Evolutionary conservation across 495 filamentous ascomycete species (phyloP).

Genomic region (Penicillium turbatum): DNA sequence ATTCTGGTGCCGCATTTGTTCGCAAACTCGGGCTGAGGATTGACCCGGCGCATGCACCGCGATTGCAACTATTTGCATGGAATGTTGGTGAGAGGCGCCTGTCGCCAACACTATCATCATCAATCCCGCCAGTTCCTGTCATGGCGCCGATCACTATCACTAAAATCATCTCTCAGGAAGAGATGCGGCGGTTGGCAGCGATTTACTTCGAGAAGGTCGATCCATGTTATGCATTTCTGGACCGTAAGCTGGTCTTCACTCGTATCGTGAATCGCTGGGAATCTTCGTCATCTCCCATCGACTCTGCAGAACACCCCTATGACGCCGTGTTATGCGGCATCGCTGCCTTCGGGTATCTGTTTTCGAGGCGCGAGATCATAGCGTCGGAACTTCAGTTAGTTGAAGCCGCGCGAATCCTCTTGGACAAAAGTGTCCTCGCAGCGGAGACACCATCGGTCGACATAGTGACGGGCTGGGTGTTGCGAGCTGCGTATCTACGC

Average conservation of each 20-base stretch:
- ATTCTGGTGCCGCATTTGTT: slow-evolving; percentile 55
- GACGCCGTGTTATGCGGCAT: slow-evolving; percentile 48
- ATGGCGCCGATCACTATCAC: slow-evolving; percentile 23
- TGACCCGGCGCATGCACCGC: slow-evolving; percentile 46
- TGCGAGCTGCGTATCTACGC: slow-evolving; percentile 50
- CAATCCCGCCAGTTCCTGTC: slow-evolving; percentile 5
- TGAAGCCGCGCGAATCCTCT: slow-evolving; percentile 38
- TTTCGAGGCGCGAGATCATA: slow-evolving; percentile 35
- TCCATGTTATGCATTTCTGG: slow-evolving; percentile 48
- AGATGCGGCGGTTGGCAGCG: slow-evolving; percentile 36
- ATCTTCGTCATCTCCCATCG: slow-evolving; percentile 6
- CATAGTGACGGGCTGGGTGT: slow-evolving; percentile 48
- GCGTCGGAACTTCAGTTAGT: slow-evolving; percentile 34
- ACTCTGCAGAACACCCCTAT: slow-evolving; percentile 28
- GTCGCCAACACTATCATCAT: slow-evolving; percentile 9
- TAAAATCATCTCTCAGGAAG: slow-evolving; percentile 37
- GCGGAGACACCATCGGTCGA: slow-evolving; percentile 32
- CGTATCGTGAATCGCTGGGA: slow-evolving; percentile 39
- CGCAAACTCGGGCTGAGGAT: slow-evolving; percentile 48
- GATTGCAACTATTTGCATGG: slow-evolving; percentile 55
- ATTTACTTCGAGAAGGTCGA: slow-evolving; percentile 51
- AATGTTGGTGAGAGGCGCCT: slow-evolving; percentile 44
- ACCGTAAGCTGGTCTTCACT: slow-evolving; percentile 30
- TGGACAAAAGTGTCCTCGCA: slow-evolving; percentile 38
- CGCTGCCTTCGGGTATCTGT: slow-evolving; percentile 46